These are phyloP conservation scores for Globisporangium solare DNA, from an alignment of 352 stramenopile species.

Conservation along the genomic window DNA sequence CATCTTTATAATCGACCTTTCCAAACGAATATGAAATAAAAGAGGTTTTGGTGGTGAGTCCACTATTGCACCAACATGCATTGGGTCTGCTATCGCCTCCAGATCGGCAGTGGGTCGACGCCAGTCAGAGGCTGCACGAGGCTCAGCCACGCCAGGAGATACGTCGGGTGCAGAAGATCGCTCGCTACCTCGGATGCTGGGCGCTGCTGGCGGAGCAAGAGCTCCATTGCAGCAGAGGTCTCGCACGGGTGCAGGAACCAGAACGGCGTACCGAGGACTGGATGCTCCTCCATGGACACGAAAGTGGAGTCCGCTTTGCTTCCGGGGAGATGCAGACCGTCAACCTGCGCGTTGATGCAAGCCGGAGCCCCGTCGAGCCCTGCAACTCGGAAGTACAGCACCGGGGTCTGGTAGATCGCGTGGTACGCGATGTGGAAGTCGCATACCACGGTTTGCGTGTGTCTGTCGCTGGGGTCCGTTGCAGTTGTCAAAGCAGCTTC, in stretches of 20 bases:
- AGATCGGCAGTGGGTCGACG: slow-evolving; percentile 17
- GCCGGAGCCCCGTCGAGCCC: slow-evolving; percentile 38
- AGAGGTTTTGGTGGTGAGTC: background rate
- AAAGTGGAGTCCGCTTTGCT: slow-evolving; percentile 27
- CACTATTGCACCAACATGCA: too few relatives aligned
- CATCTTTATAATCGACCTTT: background rate
- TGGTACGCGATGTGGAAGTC: slow-evolving; percentile 85
- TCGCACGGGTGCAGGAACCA: slow-evolving; percentile 79
- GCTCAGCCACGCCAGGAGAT: slow-evolving; percentile 70
- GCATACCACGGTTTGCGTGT: slow-evolving; percentile 31
- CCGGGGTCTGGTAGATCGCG: slow-evolving; percentile 64
- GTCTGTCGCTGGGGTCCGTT: background rate
- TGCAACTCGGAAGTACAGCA: slow-evolving; percentile 60
- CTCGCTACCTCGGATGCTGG: background rate
- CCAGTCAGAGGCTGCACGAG: slow-evolving; percentile 63
- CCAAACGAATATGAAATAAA: background rate
- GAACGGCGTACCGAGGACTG: slow-evolving; percentile 60
- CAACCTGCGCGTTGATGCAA: slow-evolving; percentile 14
- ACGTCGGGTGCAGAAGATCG: slow-evolving; percentile 14
- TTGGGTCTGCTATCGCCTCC: background rate
- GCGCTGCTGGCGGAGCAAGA: slow-evolving; percentile 30
- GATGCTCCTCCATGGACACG: slow-evolving; percentile 66
- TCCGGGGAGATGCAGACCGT: slow-evolving; percentile 28
- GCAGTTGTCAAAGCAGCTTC: slow-evolving; percentile 4
- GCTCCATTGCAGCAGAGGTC: slow-evolving; percentile 56